Percentiles rank a stretch among this genome's conserved stretches.
Evolutionary conservation across 2,329 filamentous ascomycete genomes (phyloP).

Genomic region (Claviceps fusiformis): DNA sequence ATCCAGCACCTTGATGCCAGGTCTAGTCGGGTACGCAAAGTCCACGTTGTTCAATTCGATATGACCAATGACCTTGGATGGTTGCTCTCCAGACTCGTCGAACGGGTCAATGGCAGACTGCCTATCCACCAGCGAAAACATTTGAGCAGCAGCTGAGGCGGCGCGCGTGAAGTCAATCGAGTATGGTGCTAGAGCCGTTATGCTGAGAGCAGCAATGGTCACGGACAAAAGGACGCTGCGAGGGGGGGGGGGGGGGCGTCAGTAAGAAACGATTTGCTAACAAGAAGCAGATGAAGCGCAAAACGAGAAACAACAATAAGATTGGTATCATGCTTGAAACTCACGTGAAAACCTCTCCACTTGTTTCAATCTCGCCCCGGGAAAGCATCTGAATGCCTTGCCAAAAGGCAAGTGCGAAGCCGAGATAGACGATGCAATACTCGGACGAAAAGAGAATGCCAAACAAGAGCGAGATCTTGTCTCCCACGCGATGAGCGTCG

Average conservation of each 20-base stretch:
- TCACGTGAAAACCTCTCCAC: slow-evolving; percentile 27
- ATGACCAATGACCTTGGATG: slow-evolving; percentile 15
- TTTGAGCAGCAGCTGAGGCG: slow-evolving; percentile 17
- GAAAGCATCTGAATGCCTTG: slow-evolving; percentile 25
- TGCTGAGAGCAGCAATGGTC: slow-evolving; percentile 22
- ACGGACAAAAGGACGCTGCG: slow-evolving; percentile 24
- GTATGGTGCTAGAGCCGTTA: slow-evolving; percentile 24
- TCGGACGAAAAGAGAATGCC: slow-evolving; percentile 25
- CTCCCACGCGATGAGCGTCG: slow-evolving; percentile 22
- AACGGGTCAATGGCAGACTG: slow-evolving; percentile 14
- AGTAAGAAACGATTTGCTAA: neutral
- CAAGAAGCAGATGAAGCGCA: neutral
- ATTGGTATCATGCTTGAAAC: slow-evolving; percentile 3
- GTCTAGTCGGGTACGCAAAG: slow-evolving; percentile 32
- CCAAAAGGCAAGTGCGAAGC: slow-evolving; percentile 31
- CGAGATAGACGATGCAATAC: slow-evolving; percentile 28
- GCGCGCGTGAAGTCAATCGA: slow-evolving; percentile 25
- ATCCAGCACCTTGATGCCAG: slow-evolving; percentile 26
- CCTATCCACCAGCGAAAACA: neutral
- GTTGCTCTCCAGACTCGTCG: slow-evolving; percentile 7
- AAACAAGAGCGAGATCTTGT: slow-evolving; percentile 24
- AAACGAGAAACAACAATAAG: too few species aligned
- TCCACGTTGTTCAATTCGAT: slow-evolving; percentile 27
- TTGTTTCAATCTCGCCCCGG: slow-evolving; percentile 19
- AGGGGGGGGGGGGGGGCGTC: neutral